Evolutionary conservation across 768 basidiomycete species (phyloP).

Genomic region (Lactarius pseudohatsudake): DNA sequence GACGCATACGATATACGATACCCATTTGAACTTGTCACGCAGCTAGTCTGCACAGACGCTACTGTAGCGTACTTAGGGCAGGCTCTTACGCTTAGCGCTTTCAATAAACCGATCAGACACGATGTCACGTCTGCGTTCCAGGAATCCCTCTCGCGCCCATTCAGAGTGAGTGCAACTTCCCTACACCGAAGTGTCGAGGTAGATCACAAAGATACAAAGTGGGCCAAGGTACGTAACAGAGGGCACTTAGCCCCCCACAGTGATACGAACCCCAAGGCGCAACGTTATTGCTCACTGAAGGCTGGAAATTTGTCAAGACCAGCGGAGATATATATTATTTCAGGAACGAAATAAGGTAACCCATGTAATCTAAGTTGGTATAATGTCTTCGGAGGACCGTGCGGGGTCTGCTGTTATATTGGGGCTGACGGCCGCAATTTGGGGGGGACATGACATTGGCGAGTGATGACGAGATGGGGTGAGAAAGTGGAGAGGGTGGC

Average conservation of each 20-base stretch:
- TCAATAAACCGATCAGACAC: neutral
- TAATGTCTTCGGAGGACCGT: neutral
- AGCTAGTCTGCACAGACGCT: neutral
- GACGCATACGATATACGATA: constrained; percentile 6
- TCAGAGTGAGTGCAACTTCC: too few species aligned
- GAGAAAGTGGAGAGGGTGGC: neutral
- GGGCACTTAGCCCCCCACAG: too few species aligned
- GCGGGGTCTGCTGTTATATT: neutral
- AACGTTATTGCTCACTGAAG: neutral
- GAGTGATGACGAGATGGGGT: neutral
- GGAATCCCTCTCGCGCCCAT: too few species aligned
- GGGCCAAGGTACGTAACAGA: too few species aligned
- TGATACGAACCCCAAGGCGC: neutral
- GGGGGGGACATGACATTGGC: too few species aligned
- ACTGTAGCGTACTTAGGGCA: neutral
- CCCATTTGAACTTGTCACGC: constrained; percentile 6
- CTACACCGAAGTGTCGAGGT: too few species aligned
- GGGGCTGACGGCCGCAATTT: neutral
- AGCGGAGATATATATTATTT: neutral
- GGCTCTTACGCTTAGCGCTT: neutral
- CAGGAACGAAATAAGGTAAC: neutral
- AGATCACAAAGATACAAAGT: too few species aligned
- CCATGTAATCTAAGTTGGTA: neutral
- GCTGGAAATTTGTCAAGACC: neutral
- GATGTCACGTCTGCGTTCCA: neutral